A percentile compares a stretch with the other conserved stretches of the same genome.
Evolutionary conservation across 2,329 filamentous ascomycete genomes (phyloP).

Genomic region (Bertia moriformis): DNA sequence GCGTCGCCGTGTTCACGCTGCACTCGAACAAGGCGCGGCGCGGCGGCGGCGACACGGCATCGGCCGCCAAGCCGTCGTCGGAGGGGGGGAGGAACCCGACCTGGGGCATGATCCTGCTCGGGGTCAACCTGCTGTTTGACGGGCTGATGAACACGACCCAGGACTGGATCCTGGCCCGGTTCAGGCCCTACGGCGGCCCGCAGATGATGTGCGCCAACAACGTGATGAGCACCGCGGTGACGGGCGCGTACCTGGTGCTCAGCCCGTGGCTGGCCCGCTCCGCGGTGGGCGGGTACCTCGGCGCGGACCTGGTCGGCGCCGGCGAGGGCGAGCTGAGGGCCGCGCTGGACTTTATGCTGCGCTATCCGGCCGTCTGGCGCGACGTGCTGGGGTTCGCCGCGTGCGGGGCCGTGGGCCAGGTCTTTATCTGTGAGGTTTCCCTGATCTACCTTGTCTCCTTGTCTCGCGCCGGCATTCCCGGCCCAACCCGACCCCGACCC

Average conservation of each 20-base stretch:
- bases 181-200: slow-evolving; percentile 70
- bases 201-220: slow-evolving; percentile 99
- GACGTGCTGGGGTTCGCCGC: slow-evolving; percentile 82
- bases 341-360: slow-evolving; percentile 67
- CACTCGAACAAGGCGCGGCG: slow-evolving; percentile 49
- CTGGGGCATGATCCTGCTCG: slow-evolving; percentile 72
- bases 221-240: slow-evolving; percentile 68
- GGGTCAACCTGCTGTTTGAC: slow-evolving; percentile 85
- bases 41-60: slow-evolving; percentile 29
- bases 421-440: slow-evolving; percentile 67
- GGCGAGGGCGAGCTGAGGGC: slow-evolving; percentile 62
- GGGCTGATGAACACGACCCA: slow-evolving; percentile 93
- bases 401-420: slow-evolving; percentile 83
- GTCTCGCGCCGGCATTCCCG: neutral
- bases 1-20: slow-evolving; percentile 88
- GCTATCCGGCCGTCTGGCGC: slow-evolving; percentile 68
- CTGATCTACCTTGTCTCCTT: slow-evolving; percentile 1
- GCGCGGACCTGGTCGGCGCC: slow-evolving; percentile 48
- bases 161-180: slow-evolving; percentile 77
- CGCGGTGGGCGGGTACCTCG: slow-evolving; percentile 46
- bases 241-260: slow-evolving; percentile 59
- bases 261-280: slow-evolving; percentile 68
- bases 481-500: neutral
- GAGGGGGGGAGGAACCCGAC: slow-evolving; percentile 45
- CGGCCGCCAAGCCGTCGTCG: slow-evolving; percentile 20